phyloP scores from a whole-genome alignment of 2,329 filamentous ascomycete genomes.

The Apiospora phragmitis region DNA sequence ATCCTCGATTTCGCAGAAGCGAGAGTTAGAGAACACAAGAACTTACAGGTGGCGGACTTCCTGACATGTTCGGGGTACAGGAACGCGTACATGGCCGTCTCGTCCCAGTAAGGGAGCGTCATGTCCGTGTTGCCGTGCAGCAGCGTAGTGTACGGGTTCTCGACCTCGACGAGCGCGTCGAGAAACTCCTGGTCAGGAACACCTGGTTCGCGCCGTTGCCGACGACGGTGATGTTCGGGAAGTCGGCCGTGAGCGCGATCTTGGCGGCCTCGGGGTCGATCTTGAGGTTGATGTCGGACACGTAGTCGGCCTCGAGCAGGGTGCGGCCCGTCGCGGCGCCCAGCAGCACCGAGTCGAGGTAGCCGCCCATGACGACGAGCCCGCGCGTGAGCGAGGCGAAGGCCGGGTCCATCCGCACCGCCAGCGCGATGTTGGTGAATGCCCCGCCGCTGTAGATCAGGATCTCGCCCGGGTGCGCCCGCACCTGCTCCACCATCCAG shows the following conservation, averaged over 20 bases:
- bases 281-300: slow-evolving; percentile 46
- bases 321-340: slow-evolving; percentile 23
- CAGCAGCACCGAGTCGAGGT: slow-evolving; percentile 43
- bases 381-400: slow-evolving; percentile 48
- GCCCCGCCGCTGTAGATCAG: slow-evolving; percentile 47
- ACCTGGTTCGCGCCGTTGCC: slow-evolving; percentile 17
- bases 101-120: slow-evolving; percentile 26
- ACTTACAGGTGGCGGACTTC: slow-evolving; percentile 24
- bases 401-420: slow-evolving; percentile 43
- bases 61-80: slow-evolving; percentile 20
- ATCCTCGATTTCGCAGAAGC: background rate
- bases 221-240: slow-evolving; percentile 40
- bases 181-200: slow-evolving; percentile 16
- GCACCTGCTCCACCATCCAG: slow-evolving; percentile 49
- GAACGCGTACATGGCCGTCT: slow-evolving; percentile 22
- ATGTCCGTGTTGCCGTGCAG: slow-evolving; percentile 15
- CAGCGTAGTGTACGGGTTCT: slow-evolving; percentile 21
- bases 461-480: slow-evolving; percentile 50
- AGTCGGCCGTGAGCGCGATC: slow-evolving; percentile 47
- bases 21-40: background rate
- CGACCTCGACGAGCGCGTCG: slow-evolving; percentile 20
- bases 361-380: slow-evolving; percentile 52
- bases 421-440: slow-evolving; percentile 50
- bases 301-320: slow-evolving; percentile 22
- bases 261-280: slow-evolving; percentile 51